These are phyloP conservation scores for Hortiboletus flavorubellus DNA, from an alignment of 768 basidiomycete species.

Conservation along the genomic window DNA sequence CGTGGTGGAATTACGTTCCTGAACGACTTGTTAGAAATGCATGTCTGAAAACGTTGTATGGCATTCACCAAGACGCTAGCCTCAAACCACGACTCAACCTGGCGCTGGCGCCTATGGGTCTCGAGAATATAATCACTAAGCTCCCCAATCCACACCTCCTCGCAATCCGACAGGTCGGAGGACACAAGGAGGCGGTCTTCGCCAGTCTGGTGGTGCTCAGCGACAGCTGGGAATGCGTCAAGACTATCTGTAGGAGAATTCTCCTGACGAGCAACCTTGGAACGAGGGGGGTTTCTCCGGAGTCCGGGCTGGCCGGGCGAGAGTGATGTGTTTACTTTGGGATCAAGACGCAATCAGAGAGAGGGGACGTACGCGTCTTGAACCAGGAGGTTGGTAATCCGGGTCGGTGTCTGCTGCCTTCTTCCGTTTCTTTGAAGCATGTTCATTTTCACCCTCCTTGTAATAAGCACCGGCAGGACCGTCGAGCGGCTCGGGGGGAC, in stretches of 20 bases:
- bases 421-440: conserved; percentile 48
- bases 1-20: conserved; percentile 70
- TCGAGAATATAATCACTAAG: conserved; percentile 66
- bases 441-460: conserved; percentile 30
- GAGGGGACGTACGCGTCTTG: conserved; percentile 50
- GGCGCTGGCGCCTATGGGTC: conserved; percentile 68
- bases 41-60: neutral
- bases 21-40: conserved; percentile 8
- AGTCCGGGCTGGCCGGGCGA: conserved; percentile 32
- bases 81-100: conserved; percentile 74
- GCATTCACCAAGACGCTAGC: conserved; percentile 55
- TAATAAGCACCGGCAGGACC: conserved; percentile 25
- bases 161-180: conserved; percentile 80
- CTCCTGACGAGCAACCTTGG: conserved; percentile 33
- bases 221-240: conserved; percentile 14
- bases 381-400: conserved; percentile 49
- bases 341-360: neutral
- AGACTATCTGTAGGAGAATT: conserved; percentile 25
- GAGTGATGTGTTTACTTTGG: neutral
- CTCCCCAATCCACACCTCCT: conserved; percentile 72
- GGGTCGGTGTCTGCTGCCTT: conserved; percentile 45
- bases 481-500: conserved; percentile 20
- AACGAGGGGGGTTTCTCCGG: conserved; percentile 42
- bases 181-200: conserved; percentile 51
- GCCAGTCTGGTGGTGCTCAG: conserved; percentile 29